These are phyloP conservation scores for Calonectria montana DNA, from an alignment of 2,329 filamentous ascomycete genomes.

Conservation along the genomic window DNA sequence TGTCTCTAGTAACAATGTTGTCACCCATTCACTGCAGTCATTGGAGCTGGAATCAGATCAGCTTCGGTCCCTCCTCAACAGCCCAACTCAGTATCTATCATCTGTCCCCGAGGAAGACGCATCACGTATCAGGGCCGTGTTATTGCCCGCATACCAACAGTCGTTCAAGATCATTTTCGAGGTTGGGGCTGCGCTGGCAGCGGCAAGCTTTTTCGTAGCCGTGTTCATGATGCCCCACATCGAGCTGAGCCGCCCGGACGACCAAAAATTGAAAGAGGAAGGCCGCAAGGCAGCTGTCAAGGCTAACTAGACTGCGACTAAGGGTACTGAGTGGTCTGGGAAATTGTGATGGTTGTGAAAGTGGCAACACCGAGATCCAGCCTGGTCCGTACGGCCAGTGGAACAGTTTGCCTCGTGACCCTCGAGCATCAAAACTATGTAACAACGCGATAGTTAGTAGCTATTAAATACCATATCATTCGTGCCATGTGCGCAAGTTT, in stretches of 20 bases:
- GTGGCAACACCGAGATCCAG: background rate
- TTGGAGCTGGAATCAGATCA: constrained; percentile 45
- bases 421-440: background rate
- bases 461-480: background rate
- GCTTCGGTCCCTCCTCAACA: constrained; percentile 29
- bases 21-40: constrained; percentile 44
- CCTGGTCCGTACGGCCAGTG: background rate
- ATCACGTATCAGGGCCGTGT: constrained; percentile 31
- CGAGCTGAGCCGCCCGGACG: constrained; percentile 37
- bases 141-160: constrained; percentile 51
- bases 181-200: constrained; percentile 49
- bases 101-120: background rate
- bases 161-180: constrained; percentile 54
- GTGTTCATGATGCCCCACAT: constrained; percentile 55
- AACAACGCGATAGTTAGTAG: background rate
- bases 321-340: background rate
- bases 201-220: constrained; percentile 50
- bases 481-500: background rate
- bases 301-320: background rate
- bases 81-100: background rate
- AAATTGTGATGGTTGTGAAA: background rate
- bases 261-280: background rate
- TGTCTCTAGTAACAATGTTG: constrained; percentile 50
- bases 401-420: background rate
- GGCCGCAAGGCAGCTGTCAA: background rate